Evolutionary conservation across 352 stramenopile genomes (phyloP).

Genomic region (Globisporangium spiculum): DNA sequence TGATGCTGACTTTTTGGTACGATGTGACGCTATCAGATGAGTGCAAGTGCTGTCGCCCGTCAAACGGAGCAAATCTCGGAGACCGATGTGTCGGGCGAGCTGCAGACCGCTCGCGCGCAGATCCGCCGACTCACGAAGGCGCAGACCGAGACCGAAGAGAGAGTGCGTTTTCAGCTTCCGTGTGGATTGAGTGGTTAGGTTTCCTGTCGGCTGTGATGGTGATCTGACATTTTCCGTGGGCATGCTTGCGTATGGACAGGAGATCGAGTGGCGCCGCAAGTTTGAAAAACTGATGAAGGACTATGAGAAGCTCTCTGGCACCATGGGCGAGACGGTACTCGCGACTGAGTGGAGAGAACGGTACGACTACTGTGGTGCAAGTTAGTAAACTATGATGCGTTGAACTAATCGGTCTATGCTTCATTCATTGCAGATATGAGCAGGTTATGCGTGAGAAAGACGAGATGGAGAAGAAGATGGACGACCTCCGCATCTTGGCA

Average conservation of each 20-base stretch:
- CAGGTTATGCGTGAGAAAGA: constrained; percentile 73
- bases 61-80: constrained; percentile 80
- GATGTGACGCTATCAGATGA: constrained; percentile 47
- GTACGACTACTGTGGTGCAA: constrained; percentile 19
- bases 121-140: constrained; percentile 74
- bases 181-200: not conserved
- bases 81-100: constrained; percentile 62
- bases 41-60: constrained; percentile 62
- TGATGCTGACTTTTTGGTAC: not conserved
- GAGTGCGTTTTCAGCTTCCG: constrained; percentile 26
- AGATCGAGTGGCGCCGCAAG: constrained; percentile 78
- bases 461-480: constrained; percentile 70
- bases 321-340: constrained; percentile 82
- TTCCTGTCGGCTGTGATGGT: not conserved
- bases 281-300: constrained; percentile 85
- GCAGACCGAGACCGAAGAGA: constrained; percentile 70
- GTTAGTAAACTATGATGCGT: not conserved
- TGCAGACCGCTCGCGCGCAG: constrained; percentile 71
- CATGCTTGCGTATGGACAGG: constrained; percentile 27
- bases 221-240: not conserved
- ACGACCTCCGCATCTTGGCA: constrained; percentile 50
- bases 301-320: constrained; percentile 82
- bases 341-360: constrained; percentile 84
- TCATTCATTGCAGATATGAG: constrained; percentile 48
- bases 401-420: not conserved